Evolutionary conservation across 73 alveolate species (phyloP), one percentile per base, ranked within the genome.

Genomic region (Paramecium primaurelia): DNA sequence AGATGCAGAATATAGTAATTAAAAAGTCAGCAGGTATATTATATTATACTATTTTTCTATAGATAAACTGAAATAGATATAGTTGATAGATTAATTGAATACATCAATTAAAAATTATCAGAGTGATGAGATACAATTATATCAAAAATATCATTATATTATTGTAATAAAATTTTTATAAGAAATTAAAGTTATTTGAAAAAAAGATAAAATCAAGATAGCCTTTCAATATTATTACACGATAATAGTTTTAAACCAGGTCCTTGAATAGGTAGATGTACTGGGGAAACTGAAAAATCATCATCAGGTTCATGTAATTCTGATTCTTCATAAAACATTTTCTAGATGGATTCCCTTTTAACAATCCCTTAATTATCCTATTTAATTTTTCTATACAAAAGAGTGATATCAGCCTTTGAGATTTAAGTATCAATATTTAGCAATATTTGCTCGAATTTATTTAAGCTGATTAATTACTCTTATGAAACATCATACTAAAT

Each of bases 21-120:
- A 80, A 47, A 80, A 80, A 47, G 71, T 80, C 16, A 80, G 91
- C 91, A 80, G 91, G 91, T 80, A 44, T 1, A 8, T 28, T 1
- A 28, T 64, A 80, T 20, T 18, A 6, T n/a, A 54, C 34, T 54
- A 54, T 54, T 54, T 18, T 7, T 11, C 2, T 42, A 8, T 80
- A 80, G 91, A 80, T 45, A 42, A 45, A 80, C 91, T 45, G 91
- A 80, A 49, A 80, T 54, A 0, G 69, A 54, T 54, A 54, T 54
- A 54, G 69, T 54, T 54, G 69, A 54, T 18, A 54, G 69, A 54
- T 18, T 54, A n/a, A 54, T 54, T 18, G 69, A 54, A 54, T 54
- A 54, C 69, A 54, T 54, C 69, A 54, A 54, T 54, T 54, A 16
- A 54, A 54, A 54, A 54, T 54, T 54, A 54, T 54, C 69, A 54